Evolutionary conservation across 228 moss, liverwort and hornwort genomes (phyloP), one percentile per base, ranked within the genome.

Genomic region (Sphagnum fallax): DNA sequence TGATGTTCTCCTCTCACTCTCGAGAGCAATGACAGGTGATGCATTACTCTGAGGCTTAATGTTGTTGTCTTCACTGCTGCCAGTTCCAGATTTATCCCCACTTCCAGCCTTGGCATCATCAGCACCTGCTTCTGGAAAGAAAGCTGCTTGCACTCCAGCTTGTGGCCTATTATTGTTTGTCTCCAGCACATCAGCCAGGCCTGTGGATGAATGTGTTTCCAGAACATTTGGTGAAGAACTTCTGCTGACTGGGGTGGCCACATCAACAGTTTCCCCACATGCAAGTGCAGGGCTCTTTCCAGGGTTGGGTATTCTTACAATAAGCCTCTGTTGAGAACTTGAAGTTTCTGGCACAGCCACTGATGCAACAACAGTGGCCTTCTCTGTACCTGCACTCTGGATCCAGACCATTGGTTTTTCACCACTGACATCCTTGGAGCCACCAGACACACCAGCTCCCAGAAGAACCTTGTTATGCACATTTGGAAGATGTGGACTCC

Each of bases 221-320:
- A 63, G 71, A 18, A 87, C 78, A 78, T 67, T 87, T 0, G 97
- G 91, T 4, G 93, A 93, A 72, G 89, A 77, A 47, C 84, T 89
- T 71, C 91, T 82, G 72, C 85, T 89, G 5, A 65, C 75, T 69
- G 83, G 83, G 49, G 72, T 70, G 48, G 18, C 61, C 48, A 73
- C 79, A 53, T 93, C 93, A 65, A 73, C 91, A 32, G 32, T 32
- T 32, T 76, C 84, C 51, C 84, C 82, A 74, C 76, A 87, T 70
- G 74, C 69, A 69, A 81, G 79, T n/a, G 78, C 85, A 60, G 93
- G 96, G 75, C 93, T 93, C 61, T 88, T 78, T 10, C 88, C 85
- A 66, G 93, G 83, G 74, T 89, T 98, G 7, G 97, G 85, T 50
- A 93, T 85, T 75, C 93, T 83, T 16, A 91, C 93, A 51, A 90